Base-by-base conservation (phyloP, 129 eudicot species). In the Silybum marianum region DNA sequence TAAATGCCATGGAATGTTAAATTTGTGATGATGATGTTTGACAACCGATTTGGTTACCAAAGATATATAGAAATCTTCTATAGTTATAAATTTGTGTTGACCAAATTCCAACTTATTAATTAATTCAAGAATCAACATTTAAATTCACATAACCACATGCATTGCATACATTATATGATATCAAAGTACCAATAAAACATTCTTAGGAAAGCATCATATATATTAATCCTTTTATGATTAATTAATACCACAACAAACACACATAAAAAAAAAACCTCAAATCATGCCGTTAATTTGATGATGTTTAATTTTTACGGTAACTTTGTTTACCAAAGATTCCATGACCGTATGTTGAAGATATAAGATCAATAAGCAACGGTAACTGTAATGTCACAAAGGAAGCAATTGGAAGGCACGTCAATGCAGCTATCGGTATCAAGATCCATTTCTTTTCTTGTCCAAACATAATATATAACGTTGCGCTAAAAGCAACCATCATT, bases 331-430 rank as follows among this genome's bases (percentile, higher is more conserved):
- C 78, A 4, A 74, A 74, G 26, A 40, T 44, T 26, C 30, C 34
- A 2, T 21, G 32, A n/a, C 30, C 25, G 24, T 42, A 74, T 3
- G 78, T 74, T 7, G 66, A 74, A 74, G 14, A 19, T 6, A 46
- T 23, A 19, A 44, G 34, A 74, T 74, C 78, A 44, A 44, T 66
- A 22, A 74, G 78, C n/a, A 74, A 62, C 3, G 78, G 78, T 40
- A 74, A 74, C 32, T 74, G 78, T 14, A 74, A 44, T 12, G 32
- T n/a, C 16, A 42, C 65, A 3, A 23, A 74, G 16, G 78, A 46
- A 8, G 78, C 58, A 6, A 74, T 30, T 1, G 78, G 65, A 2
- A 74, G 78, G 23, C 34, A 44, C 13, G 78, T 62, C 25, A 74
- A 44, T 44, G 65, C 78, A 74, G 58, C 78, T 26, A 74, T 16